Evolutionary conservation across 352 stramenopile genomes (phyloP).

Genomic region (Halophytophthora polymorphica): DNA sequence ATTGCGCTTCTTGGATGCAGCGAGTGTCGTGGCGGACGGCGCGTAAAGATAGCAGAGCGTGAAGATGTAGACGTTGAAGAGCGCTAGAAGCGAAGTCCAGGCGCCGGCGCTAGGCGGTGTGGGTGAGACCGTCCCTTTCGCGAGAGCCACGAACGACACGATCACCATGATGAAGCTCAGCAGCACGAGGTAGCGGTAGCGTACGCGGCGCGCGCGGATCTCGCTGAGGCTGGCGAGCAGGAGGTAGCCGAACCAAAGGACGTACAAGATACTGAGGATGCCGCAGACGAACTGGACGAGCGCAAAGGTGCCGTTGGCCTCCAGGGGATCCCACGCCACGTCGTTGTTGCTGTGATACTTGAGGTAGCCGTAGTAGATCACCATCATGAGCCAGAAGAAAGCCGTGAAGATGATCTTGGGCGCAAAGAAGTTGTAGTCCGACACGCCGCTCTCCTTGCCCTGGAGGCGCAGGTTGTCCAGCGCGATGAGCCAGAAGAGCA

Average conservation of each 20-base stretch:
- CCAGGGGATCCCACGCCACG: conserved; percentile 40
- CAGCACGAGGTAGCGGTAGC: conserved; percentile 46
- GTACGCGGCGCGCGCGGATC: conserved; percentile 38
- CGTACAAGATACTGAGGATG: conserved; percentile 40
- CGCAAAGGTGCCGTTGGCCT: conserved; percentile 35
- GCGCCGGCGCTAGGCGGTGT: conserved; percentile 39
- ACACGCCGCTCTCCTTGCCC: conserved; percentile 42
- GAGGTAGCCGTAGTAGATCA: conserved; percentile 53
- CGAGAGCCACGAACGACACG: conserved; percentile 39
- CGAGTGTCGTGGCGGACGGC: conserved; percentile 37
- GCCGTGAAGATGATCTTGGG: conserved; percentile 47
- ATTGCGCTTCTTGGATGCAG: conserved; percentile 22
- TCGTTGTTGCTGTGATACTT: conserved; percentile 67
- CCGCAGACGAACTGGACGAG: conserved; percentile 33
- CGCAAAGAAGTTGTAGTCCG: conserved; percentile 50
- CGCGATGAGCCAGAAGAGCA: conserved; percentile 56
- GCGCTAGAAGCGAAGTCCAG: conserved; percentile 46
- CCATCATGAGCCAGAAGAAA: conserved; percentile 57
- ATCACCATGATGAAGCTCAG: conserved; percentile 52
- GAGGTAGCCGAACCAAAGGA: conserved; percentile 45
- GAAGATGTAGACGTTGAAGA: conserved; percentile 68
- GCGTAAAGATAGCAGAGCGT: conserved; percentile 55
- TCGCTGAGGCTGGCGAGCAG: conserved; percentile 38
- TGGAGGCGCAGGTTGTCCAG: conserved; percentile 61
- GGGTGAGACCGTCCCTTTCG: conserved; percentile 38